Conservation (phyloP, 257 asterid genomes). For the Schizonepeta tenuifolia region DNA sequence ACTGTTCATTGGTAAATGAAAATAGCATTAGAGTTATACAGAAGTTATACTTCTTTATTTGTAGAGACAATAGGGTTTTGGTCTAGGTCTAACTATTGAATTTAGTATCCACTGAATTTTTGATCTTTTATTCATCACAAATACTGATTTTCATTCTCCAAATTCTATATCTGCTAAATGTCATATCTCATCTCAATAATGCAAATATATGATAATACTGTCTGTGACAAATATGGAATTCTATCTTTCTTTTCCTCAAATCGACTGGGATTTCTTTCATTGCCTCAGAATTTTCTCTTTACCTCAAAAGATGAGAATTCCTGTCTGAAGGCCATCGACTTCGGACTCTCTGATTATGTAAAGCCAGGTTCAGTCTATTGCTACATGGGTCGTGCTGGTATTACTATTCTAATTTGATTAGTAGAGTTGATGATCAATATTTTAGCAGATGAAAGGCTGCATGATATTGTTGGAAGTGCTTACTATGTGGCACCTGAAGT, state of each 20-base stretch:
- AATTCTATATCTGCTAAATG: background rate
- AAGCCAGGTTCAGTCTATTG: constrained; percentile 69
- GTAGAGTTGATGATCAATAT: constrained; percentile 20
- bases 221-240: background rate
- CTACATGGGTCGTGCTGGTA: background rate
- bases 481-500: constrained; percentile 89
- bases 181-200: background rate
- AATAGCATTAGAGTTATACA: background rate
- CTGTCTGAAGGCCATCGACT: constrained; percentile 84
- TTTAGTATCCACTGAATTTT: too few species aligned
- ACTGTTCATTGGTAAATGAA: background rate
- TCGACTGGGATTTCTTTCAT: constrained; percentile 20
- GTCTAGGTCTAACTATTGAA: too few species aligned
- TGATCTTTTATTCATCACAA: too few species aligned
- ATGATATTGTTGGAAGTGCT: constrained; percentile 94
- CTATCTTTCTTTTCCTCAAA: background rate
- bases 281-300: constrained; percentile 80
- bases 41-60: background rate
- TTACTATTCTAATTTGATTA: constrained; percentile 10
- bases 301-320: constrained; percentile 75
- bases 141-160: background rate
- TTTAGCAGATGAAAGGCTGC: constrained; percentile 74
- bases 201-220: background rate
- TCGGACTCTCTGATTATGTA: constrained; percentile 91
- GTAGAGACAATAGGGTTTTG: too few species aligned